Percentiles rank a stretch among this genome's conserved stretches.
Conservation (phyloP, 2,329 filamentous ascomycete genomes). For the Clonostachys chloroleuca region DNA sequence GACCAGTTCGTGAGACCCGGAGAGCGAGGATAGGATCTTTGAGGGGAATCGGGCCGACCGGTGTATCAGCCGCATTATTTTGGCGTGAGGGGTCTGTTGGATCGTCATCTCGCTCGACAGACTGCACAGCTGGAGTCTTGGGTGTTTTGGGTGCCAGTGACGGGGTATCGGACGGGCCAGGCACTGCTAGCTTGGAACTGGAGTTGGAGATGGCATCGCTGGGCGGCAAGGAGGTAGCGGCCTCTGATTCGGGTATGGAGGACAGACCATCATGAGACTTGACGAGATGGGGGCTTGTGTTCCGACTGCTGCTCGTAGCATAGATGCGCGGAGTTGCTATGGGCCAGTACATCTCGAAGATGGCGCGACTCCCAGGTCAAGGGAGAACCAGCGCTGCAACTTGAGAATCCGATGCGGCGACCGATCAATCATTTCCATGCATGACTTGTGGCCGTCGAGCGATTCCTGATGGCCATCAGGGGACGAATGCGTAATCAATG, state of each 20-base stretch:
- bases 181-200: constrained; percentile 11
- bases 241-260: constrained; percentile 18
- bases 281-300: constrained; percentile 41
- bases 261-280: constrained; percentile 57
- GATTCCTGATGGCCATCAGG: too few species aligned
- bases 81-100: constrained; percentile 2
- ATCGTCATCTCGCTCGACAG: constrained; percentile 50
- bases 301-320: constrained; percentile 66
- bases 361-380: constrained; percentile 11
- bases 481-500: not conserved
- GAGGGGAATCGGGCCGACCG: constrained; percentile 28
- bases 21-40: constrained; percentile 70
- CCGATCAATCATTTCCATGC: constrained; percentile 7
- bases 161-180: constrained; percentile 17
- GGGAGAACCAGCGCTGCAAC: constrained; percentile 7
- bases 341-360: constrained; percentile 79
- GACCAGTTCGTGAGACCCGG: constrained; percentile 72
- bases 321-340: constrained; percentile 80
- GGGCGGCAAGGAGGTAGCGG: not conserved
- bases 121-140: constrained; percentile 51
- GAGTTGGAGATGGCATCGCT: constrained; percentile 7
- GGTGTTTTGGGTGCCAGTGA: constrained; percentile 48
- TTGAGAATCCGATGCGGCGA: constrained; percentile 9
- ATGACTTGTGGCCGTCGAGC: not conserved
- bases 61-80: constrained; percentile 9